phyloP scores from a whole-genome alignment of 495 filamentous ascomycete species.

The Penicillium psychrofluorescens region DNA sequence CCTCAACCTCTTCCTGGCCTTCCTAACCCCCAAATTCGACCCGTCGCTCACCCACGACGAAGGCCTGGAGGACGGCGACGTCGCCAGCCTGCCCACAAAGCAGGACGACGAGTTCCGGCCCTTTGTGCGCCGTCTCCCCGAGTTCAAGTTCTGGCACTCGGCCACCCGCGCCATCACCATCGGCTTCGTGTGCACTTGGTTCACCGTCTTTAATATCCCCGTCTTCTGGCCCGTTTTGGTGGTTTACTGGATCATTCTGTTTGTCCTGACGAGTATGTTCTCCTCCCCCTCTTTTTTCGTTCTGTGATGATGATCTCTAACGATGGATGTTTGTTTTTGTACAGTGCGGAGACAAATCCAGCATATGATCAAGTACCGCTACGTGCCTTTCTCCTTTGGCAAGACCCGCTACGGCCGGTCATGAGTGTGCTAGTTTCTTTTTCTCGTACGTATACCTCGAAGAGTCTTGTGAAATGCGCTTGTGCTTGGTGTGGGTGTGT shows the following conservation, averaged over 20 bases:
- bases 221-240: constrained; percentile 99
- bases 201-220: constrained; percentile 86
- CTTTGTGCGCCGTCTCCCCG: constrained; percentile 89
- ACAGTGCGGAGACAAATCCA: constrained; percentile 96
- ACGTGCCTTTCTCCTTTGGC: constrained; percentile 90
- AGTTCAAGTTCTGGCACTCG: constrained; percentile 99
- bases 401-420: constrained; percentile 68
- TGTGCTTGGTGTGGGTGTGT: too few relatives aligned
- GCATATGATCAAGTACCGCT: constrained; percentile 99
- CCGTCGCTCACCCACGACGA: constrained; percentile 92
- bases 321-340: not conserved
- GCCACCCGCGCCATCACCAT: constrained; percentile 83
- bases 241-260: constrained; percentile 96
- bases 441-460: too few relatives aligned
- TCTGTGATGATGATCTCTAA: too few relatives aligned
- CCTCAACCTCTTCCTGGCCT: constrained; percentile 97
- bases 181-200: constrained; percentile 85
- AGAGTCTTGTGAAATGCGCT: too few relatives aligned
- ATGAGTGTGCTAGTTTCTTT: constrained; percentile 10
- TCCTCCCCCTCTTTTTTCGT: not conserved
- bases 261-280: constrained; percentile 82
- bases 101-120: constrained; percentile 95
- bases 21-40: constrained; percentile 97
- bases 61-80: constrained; percentile 87
- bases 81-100: constrained; percentile 76